phyloP scores from a whole-genome alignment of 164 flowering plant genomes.

The Magnolia kwangsiensis region DNA sequence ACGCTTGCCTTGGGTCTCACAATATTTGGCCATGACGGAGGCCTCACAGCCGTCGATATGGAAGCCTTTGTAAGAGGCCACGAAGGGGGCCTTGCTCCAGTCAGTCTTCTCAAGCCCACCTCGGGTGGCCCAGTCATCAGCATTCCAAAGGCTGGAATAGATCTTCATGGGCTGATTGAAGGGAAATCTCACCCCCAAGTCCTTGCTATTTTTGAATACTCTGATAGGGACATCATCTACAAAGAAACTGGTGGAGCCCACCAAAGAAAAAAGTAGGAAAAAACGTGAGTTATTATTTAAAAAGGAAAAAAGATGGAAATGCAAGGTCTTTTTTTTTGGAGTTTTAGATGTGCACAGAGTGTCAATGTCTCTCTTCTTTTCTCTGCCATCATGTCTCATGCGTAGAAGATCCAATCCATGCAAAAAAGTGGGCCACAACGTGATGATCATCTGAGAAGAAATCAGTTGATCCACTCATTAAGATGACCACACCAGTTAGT shows the following conservation, averaged over 20 bases:
- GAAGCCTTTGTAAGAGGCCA: constrained; percentile 50
- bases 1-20: constrained; percentile 40
- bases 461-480: too few species aligned
- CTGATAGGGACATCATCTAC: constrained; percentile 60
- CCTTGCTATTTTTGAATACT: constrained; percentile 59
- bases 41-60: constrained; percentile 58
- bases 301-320: too few species aligned
- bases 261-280: not conserved
- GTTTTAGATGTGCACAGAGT: too few species aligned
- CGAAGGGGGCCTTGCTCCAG: constrained; percentile 59
- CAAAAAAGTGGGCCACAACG: too few species aligned
- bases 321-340: not conserved
- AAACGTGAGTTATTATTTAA: too few species aligned
- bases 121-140: constrained; percentile 68
- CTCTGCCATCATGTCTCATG: too few species aligned
- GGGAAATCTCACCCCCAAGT: constrained; percentile 48
- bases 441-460: too few species aligned
- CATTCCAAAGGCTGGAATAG: constrained; percentile 63
- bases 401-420: too few species aligned
- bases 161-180: constrained; percentile 65
- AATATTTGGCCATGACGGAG: constrained; percentile 43
- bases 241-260: constrained; percentile 35
- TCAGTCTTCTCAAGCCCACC: constrained; percentile 66
- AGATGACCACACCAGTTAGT: too few species aligned
- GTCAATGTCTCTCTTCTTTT: too few species aligned